phyloP scores from a whole-genome alignment of 164 flowering plant genomes.

The Vitis labrusca region DNA sequence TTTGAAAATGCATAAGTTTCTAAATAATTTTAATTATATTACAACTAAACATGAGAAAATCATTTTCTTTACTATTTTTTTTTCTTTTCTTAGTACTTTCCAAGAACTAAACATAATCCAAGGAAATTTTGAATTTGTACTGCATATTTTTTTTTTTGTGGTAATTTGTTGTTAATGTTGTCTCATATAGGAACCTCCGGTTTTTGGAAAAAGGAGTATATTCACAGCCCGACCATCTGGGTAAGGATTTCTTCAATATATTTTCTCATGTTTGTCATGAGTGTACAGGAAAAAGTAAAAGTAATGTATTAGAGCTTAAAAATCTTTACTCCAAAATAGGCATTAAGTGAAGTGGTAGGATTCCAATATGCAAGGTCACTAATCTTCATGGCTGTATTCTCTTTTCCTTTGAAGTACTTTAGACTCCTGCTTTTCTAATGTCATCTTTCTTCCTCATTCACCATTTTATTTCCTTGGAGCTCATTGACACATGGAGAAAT shows the following conservation, averaged over 20 bases:
- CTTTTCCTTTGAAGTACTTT: background rate
- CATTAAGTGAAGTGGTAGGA: too few relatives aligned
- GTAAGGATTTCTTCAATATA: conserved; percentile 42
- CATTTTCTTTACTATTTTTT: too few relatives aligned
- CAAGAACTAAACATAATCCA: too few relatives aligned
- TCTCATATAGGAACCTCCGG: conserved; percentile 76
- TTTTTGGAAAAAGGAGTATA: conserved; percentile 86
- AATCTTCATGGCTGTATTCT: too few relatives aligned
- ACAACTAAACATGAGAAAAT: too few relatives aligned
- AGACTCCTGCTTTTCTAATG: background rate
- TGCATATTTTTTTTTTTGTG: background rate
- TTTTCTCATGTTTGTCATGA: background rate
- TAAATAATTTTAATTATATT: too few relatives aligned
- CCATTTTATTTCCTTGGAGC: background rate
- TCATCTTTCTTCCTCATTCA: background rate
- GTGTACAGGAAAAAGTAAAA: background rate
- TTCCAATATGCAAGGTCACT: too few relatives aligned
- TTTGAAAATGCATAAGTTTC: too few relatives aligned
- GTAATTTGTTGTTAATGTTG: conserved; percentile 8
- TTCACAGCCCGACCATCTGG: conserved; percentile 65
- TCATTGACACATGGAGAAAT: background rate
- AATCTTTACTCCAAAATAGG: too few relatives aligned
- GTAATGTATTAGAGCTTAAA: too few relatives aligned
- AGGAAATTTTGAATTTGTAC: too few relatives aligned
- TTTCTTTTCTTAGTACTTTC: too few relatives aligned